Conservation (phyloP, 2,329 filamentous ascomycete species). For the Fusarium graminum region DNA sequence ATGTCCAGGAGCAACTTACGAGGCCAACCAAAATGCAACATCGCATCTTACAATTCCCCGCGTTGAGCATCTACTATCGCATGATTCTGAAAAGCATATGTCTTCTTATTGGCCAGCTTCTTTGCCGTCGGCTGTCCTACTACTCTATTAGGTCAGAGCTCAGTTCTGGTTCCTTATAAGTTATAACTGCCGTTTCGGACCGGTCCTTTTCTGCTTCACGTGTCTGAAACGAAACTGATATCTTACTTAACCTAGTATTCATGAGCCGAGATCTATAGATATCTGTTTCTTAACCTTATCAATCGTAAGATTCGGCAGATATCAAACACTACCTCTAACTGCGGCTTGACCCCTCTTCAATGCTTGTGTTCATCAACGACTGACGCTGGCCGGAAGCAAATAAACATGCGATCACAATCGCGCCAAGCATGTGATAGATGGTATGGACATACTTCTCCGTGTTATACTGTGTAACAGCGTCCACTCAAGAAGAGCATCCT, state of each 20-base stretch:
- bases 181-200: not conserved
- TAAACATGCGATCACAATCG: not conserved
- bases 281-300: not conserved
- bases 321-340: not conserved
- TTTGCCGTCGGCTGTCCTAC: constrained; percentile 13
- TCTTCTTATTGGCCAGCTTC: not conserved
- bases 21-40: constrained; percentile 20
- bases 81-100: not conserved
- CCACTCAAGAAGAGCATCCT: not conserved
- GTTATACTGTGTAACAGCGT: not conserved
- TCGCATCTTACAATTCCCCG: constrained; percentile 37
- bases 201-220: not conserved
- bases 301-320: constrained; percentile 8
- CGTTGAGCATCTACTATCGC: constrained; percentile 18
- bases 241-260: not conserved
- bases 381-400: not conserved
- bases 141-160: not conserved
- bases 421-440: not conserved
- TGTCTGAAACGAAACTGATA: not conserved
- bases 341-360: not conserved
- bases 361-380: not conserved
- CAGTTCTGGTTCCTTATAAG: constrained; percentile 5
- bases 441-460: not conserved
- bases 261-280: not conserved
- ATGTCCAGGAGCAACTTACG: constrained; percentile 28